These are phyloP conservation scores for Pestalotiopsis sp. DNA, from an alignment of 2,329 filamentous ascomycete genomes.

Conservation along the genomic window DNA sequence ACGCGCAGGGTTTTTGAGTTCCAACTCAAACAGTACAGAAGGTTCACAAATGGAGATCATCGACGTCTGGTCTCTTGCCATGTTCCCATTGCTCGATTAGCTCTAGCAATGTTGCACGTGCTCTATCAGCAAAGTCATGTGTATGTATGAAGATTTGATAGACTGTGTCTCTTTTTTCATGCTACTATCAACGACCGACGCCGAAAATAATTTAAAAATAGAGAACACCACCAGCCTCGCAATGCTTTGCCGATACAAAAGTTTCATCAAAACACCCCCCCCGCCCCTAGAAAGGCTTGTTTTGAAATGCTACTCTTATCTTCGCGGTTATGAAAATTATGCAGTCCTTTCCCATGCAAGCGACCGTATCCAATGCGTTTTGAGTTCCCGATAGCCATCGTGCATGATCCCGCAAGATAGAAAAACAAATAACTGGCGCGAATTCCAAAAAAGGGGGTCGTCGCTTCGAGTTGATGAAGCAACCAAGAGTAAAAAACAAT, in stretches of 20 bases:
- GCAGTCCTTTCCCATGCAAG: not conserved
- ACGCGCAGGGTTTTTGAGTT: not conserved
- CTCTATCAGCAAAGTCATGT: too few relatives aligned
- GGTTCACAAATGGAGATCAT: not conserved
- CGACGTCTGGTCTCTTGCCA: not conserved
- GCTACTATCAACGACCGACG: not conserved
- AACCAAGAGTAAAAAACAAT: not conserved
- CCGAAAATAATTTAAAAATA: not conserved
- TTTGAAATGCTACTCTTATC: not conserved
- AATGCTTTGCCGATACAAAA: not conserved
- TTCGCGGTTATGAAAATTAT: not conserved
- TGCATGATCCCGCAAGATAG: too few relatives aligned
- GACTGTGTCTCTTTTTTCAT: too few relatives aligned
- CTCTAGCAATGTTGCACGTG: not conserved
- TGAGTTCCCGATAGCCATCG: too few relatives aligned
- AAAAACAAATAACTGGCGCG: too few relatives aligned
- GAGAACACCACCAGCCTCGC: not conserved
- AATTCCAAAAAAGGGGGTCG: too few relatives aligned
- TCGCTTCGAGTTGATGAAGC: not conserved
- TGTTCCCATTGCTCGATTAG: not conserved
- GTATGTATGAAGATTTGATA: too few relatives aligned
- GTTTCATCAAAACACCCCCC: not conserved
- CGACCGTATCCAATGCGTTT: constrained; percentile 1
- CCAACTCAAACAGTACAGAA: not conserved
- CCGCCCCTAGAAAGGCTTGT: not conserved